Conservation (phyloP, 2,329 filamentous ascomycete genomes). For the Xylariaceae sp. region DNA sequence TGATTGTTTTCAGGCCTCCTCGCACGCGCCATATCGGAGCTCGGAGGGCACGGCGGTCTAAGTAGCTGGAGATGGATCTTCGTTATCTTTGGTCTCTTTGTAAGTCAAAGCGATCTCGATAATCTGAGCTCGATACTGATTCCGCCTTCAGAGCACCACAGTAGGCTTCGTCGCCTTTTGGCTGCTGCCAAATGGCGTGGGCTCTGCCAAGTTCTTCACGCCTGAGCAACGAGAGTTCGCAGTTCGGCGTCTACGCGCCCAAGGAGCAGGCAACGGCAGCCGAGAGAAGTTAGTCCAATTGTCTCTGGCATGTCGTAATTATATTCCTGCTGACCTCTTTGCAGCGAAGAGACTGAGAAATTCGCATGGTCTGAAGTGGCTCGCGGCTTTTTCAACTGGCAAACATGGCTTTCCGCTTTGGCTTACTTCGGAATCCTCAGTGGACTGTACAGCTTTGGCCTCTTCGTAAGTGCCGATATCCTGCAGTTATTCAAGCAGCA, state of each 20-base stretch:
- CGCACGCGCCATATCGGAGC: constrained; percentile 65
- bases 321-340: constrained; percentile 24
- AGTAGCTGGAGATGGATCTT: constrained; percentile 69
- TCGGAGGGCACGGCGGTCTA: constrained; percentile 59
- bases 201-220: constrained; percentile 59
- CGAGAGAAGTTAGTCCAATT: constrained; percentile 40
- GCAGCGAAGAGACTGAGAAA: constrained; percentile 48
- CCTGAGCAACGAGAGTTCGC: constrained; percentile 58
- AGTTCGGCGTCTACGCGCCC: constrained; percentile 49
- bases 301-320: neutral
- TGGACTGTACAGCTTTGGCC: constrained; percentile 66
- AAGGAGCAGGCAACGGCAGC: constrained; percentile 35
- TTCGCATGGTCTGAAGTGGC: constrained; percentile 67
- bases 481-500: neutral
- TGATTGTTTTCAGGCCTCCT: constrained; percentile 51
- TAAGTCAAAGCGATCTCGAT: constrained; percentile 36
- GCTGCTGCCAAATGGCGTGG: constrained; percentile 61
- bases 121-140: constrained; percentile 1
- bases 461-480: constrained; percentile 57
- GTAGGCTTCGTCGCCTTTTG: constrained; percentile 59
- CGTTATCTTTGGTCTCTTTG: constrained; percentile 62
- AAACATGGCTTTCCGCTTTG: constrained; percentile 67
- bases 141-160: constrained; percentile 53
- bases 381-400: constrained; percentile 64
- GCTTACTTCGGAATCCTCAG: constrained; percentile 66